Evolutionary conservation across 1,139 yeast species (phyloP).

Genomic region (Kluyveromyces sp.): DNA sequence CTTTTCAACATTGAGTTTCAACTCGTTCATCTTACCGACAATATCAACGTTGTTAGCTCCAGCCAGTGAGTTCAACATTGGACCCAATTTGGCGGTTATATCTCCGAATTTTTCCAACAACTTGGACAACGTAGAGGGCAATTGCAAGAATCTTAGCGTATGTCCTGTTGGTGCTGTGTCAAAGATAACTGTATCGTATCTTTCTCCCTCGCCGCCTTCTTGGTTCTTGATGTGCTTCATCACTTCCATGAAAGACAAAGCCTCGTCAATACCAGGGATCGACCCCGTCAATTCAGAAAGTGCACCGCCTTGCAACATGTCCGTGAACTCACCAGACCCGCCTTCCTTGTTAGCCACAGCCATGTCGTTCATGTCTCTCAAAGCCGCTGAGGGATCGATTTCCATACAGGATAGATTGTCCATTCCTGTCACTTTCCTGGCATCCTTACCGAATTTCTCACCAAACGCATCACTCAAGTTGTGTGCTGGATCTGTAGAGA

Average conservation of each 20-base stretch:
- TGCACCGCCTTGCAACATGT: conserved; percentile 32
- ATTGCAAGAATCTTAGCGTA: conserved; percentile 85
- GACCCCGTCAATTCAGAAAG: conserved; percentile 90
- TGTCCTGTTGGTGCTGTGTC: conserved; percentile 99
- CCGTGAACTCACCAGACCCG: conserved; percentile 24
- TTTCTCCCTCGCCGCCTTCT: conserved; percentile 39
- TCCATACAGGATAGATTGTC: conserved; percentile 92
- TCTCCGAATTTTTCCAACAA: conserved; percentile 81
- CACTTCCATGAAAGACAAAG: conserved; percentile 94
- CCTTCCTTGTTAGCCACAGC: conserved; percentile 30
- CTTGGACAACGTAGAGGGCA: conserved; percentile 86
- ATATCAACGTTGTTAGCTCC: conserved; percentile 65
- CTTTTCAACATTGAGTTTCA: conserved; percentile 75
- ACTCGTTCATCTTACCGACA: conserved; percentile 72
- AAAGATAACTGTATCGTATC: conserved; percentile 82
- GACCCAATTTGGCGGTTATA: conserved; percentile 81
- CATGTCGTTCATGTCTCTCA: conserved; percentile 74
- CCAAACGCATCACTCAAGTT: conserved; percentile 96
- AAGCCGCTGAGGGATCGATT: conserved; percentile 91
- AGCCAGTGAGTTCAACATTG: conserved; percentile 66
- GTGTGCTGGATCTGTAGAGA: conserved; percentile 98
- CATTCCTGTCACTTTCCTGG: conserved; percentile 86
- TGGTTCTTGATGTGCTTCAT: conserved; percentile 91
- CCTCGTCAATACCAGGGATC: conserved; percentile 97
- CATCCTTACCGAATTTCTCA: conserved; percentile 95